phyloP scores from a whole-genome alignment of 2,329 filamentous ascomycete genomes.

The Fusarium coicis region DNA sequence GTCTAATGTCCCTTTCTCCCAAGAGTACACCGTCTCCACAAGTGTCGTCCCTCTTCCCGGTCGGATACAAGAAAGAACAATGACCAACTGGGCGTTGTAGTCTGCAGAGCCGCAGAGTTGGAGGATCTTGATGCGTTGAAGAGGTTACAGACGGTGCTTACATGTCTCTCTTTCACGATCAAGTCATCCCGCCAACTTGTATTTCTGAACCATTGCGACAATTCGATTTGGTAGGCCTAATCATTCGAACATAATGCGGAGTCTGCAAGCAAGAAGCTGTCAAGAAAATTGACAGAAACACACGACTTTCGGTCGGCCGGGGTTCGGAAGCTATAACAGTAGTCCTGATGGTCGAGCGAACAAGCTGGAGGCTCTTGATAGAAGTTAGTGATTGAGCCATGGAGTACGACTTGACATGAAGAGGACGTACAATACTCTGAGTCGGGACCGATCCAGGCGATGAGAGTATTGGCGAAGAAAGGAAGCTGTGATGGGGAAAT shows the following conservation, averaged over 20 bases:
- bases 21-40: neutral
- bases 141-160: too few relatives aligned
- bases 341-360: neutral
- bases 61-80: neutral
- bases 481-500: too few relatives aligned
- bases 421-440: neutral
- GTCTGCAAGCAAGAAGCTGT: neutral
- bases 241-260: neutral
- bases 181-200: neutral
- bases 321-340: neutral
- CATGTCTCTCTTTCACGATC: accelerated
- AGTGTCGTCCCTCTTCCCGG: too few relatives aligned
- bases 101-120: neutral
- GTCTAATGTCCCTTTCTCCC: neutral
- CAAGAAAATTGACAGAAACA: neutral
- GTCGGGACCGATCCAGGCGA: too few relatives aligned
- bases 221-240: slow-evolving; percentile 27
- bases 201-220: slow-evolving; percentile 37
- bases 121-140: neutral
- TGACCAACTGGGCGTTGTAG: accelerated
- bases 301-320: neutral
- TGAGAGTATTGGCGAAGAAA: neutral
- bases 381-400: neutral
- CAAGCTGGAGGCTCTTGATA: neutral
- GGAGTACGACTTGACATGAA: neutral